Evolutionary conservation across 2,329 filamentous ascomycete species (phyloP), one percentile per base, ranked within the genome.

Genomic region (Alternaria novae-zelandiae): DNA sequence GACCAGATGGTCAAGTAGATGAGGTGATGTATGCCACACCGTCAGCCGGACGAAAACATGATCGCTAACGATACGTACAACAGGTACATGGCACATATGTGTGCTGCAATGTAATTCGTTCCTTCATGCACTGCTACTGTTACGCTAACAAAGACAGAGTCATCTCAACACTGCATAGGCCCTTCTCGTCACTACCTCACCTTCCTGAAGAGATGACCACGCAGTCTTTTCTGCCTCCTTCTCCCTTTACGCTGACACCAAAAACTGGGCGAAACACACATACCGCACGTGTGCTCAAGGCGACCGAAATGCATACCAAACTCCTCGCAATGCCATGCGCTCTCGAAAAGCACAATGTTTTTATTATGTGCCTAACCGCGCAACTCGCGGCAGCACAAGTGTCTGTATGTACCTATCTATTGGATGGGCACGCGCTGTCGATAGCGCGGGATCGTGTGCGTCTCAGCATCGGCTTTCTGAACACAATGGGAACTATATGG

Each of bases 31-130:
- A 57, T 10, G 51, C 46, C 26, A 17, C 25, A 17, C 57, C 5
- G 13, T 12, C 21, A n/a, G 10, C 20, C 25, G 13, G 3, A 23
- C 17, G 7, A 41, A 17, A 30, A 36, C n/a, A 30, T 23, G 10
- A 12, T 50, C 20, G 44, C 54, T 64, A 17, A 62, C 17, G 4
- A 3, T 43, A 11, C 21, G 46, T 45, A 3, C 8, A 10, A 20
- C 25, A 65, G 63, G 59, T 97, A 97, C 79, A 91, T 96, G 76
- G 94, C 92, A 1, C 90, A 92, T 66, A 93, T 96, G 87, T 90
- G 95, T 72, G 82, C 86, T 56, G 83, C 87, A 57, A 72, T 77
- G 76, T 78, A 68, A 74, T 68, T 12, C n/a, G 11, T n/a, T 20
- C 46, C 12, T 5, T 10, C 23, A n/a, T 50, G 28, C 30, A n/a